Evolutionary conservation across 208 protist species (phyloP).

Genomic region (Crithidia brevicula): DNA sequence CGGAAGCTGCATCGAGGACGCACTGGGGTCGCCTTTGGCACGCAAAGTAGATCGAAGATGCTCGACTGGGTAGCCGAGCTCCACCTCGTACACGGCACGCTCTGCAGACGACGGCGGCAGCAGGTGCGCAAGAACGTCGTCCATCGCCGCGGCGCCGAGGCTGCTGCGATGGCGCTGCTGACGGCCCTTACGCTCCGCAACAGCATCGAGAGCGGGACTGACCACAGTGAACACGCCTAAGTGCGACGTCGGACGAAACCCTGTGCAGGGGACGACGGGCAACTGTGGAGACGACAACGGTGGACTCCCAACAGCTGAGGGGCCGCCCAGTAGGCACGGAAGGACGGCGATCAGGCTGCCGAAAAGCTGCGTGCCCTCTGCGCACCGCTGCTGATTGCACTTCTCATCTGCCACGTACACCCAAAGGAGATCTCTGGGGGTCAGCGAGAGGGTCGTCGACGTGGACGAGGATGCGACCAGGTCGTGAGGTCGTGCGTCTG

Average conservation of each 20-base stretch:
- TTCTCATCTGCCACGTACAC: slow-evolving; percentile 22
- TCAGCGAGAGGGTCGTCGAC: background rate
- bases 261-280: slow-evolving; percentile 4
- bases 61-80: background rate
- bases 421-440: slow-evolving; percentile 26
- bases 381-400: background rate
- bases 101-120: slow-evolving; percentile 21
- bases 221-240: slow-evolving; percentile 20
- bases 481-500: background rate
- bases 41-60: background rate
- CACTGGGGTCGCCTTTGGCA: too few relatives aligned
- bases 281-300: background rate
- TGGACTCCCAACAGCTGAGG: background rate
- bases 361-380: slow-evolving; percentile 13
- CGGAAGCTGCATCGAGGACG: background rate
- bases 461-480: background rate
- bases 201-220: slow-evolving; percentile 7
- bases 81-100: slow-evolving; percentile 22
- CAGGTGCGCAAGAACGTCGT: slow-evolving; percentile 20
- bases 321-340: background rate
- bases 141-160: background rate
- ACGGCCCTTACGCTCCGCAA: background rate
- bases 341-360: slow-evolving; percentile 12
- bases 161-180: background rate
- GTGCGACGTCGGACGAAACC: slow-evolving; percentile 13